Evolutionary conservation across 2,329 filamentous ascomycete genomes (phyloP).

Genomic region (Aspergillus costaricaensis): DNA sequence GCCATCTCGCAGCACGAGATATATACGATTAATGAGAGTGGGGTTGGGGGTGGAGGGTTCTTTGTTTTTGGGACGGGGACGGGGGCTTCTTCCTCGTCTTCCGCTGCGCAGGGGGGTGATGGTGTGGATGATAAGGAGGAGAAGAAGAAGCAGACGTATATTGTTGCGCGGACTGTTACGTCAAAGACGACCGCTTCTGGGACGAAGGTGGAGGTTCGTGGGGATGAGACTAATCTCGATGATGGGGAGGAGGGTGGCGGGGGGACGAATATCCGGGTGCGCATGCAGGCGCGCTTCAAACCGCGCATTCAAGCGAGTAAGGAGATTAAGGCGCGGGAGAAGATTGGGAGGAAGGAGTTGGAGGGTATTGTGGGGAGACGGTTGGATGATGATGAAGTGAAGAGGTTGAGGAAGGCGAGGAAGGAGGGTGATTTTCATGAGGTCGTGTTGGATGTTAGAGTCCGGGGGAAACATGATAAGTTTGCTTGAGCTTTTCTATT

Average conservation of each 20-base stretch:
- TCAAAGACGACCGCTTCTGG: constrained; percentile 46
- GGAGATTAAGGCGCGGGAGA: constrained; percentile 79
- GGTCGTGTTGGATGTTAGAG: constrained; percentile 23
- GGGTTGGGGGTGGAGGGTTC: background rate
- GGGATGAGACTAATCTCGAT: constrained; percentile 71
- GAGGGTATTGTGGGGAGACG: constrained; percentile 76
- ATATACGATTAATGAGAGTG: constrained; percentile 56
- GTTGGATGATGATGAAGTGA: constrained; percentile 83
- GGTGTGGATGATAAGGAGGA: background rate
- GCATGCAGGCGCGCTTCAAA: constrained; percentile 96
- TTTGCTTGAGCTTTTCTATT: constrained; percentile 19
- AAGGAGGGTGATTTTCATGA: constrained; percentile 62
- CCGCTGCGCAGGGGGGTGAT: constrained; percentile 45
- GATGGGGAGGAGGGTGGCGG: too few species aligned
- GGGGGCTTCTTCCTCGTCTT: constrained; percentile 51
- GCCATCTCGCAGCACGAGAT: constrained; percentile 84
- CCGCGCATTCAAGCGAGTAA: constrained; percentile 75
- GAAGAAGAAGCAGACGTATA: constrained; percentile 59
- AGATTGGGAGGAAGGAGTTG: constrained; percentile 81
- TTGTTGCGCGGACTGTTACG: constrained; percentile 60
- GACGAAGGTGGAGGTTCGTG: constrained; percentile 66
- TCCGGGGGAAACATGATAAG: constrained; percentile 23
- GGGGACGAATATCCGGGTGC: constrained; percentile 73
- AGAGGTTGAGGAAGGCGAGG: constrained; percentile 76
- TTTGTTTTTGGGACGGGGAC: background rate